These are phyloP conservation scores for Oryza rufipogon DNA, from an alignment of 176 grass and related monocot genomes.

Conservation along the genomic window DNA sequence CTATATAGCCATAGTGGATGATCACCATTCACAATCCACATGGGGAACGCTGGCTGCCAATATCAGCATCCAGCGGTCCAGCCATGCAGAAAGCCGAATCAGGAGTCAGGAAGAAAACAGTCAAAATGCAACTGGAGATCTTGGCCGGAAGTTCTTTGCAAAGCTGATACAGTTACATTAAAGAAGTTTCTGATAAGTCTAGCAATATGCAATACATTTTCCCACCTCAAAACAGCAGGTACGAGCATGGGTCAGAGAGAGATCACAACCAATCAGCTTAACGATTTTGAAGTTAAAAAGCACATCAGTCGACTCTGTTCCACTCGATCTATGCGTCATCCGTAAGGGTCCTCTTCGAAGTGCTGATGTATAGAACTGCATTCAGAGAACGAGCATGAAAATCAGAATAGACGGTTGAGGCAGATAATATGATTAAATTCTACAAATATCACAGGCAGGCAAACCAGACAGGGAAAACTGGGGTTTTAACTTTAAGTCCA, in stretches of 20 bases:
- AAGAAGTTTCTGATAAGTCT: neutral
- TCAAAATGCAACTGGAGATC: too few species aligned
- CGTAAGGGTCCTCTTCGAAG: conserved; percentile 59
- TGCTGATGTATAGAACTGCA: conserved; percentile 95
- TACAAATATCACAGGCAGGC: too few species aligned
- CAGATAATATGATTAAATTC: neutral
- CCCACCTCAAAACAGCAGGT: neutral
- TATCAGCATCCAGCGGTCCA: too few species aligned
- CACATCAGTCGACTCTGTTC: neutral
- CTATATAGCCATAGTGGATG: too few species aligned
- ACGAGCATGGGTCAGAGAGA: too few species aligned
- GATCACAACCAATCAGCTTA: conserved; percentile 12
- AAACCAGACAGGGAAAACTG: too few species aligned
- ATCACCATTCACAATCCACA: too few species aligned
- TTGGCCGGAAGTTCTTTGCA: neutral
- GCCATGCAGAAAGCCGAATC: too few species aligned
- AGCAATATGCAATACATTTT: neutral
- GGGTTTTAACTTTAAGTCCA: conserved; percentile 32
- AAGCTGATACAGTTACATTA: neutral
- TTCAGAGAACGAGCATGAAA: neutral
- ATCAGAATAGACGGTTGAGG: conserved; percentile 24
- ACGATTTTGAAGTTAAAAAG: neutral
- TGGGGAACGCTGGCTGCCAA: too few species aligned
- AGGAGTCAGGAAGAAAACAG: too few species aligned
- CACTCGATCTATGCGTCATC: conserved; percentile 54